A percentile compares a stretch with the other conserved stretches of the same genome.
These are phyloP conservation scores for Scleroderma citrinum DNA, from an alignment of 768 basidiomycete genomes.

Conservation along the genomic window DNA sequence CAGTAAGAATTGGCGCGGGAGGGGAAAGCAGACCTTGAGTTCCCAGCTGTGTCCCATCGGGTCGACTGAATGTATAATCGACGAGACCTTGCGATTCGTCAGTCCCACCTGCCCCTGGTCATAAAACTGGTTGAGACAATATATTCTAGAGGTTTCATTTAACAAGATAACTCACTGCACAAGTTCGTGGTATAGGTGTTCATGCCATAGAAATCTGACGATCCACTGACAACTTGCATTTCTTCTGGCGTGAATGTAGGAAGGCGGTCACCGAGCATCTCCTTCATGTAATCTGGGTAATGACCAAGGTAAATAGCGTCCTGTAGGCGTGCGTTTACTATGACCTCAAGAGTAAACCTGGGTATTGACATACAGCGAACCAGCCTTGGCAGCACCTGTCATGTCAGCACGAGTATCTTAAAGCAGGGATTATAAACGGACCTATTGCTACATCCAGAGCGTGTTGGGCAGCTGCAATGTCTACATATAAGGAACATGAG, in stretches of 20 bases:
- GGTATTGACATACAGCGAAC: slow-evolving; percentile 42
- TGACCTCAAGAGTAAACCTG: not conserved
- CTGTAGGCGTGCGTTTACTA: slow-evolving; percentile 20
- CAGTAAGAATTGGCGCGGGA: not conserved
- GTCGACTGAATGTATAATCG: slow-evolving; percentile 55
- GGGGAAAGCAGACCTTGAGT: slow-evolving; percentile 48
- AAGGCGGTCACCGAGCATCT: slow-evolving; percentile 52
- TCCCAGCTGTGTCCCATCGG: slow-evolving; percentile 60
- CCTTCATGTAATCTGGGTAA: slow-evolving; percentile 56
- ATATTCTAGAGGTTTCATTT: not conserved
- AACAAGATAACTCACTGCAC: slow-evolving; percentile 36
- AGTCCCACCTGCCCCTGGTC: slow-evolving; percentile 55
- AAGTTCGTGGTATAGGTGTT: slow-evolving; percentile 69
- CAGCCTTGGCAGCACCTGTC: slow-evolving; percentile 35
- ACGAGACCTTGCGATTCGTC: slow-evolving; percentile 60
- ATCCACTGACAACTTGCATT: slow-evolving; percentile 50
- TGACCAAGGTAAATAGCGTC: slow-evolving; percentile 69
- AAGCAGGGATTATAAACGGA: slow-evolving; percentile 29
- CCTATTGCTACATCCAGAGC: slow-evolving; percentile 71
- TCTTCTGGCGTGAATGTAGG: slow-evolving; percentile 55
- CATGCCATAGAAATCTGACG: slow-evolving; percentile 69
- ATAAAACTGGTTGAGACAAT: not conserved
- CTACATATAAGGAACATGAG: slow-evolving; percentile 29
- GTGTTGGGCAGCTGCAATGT: slow-evolving; percentile 63
- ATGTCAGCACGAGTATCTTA: slow-evolving; percentile 14